A percentile compares a stretch with the other conserved stretches of the same genome.
These are phyloP conservation scores for Melaleuca alternifolia DNA, from an alignment of 345 rosid genomes.

Conservation along the genomic window DNA sequence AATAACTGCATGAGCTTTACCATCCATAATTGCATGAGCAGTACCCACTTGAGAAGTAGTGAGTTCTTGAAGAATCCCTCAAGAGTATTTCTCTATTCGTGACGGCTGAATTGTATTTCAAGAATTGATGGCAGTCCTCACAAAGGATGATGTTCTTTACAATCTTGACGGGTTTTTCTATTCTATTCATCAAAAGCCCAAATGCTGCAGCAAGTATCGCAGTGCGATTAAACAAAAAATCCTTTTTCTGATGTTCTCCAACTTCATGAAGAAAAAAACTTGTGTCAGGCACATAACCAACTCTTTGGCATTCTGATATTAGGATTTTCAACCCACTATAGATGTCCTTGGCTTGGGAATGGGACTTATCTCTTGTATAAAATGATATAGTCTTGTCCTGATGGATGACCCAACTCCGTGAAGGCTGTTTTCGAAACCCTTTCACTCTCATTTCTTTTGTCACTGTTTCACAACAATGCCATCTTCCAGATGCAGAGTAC, in stretches of 20 bases:
- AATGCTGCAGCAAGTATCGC: conserved; percentile 80
- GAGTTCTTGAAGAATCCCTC: conserved; percentile 80
- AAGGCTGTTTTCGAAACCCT: conserved; percentile 55
- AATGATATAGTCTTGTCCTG: conserved; percentile 49
- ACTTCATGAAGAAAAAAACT: conserved; percentile 87
- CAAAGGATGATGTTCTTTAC: conserved; percentile 66
- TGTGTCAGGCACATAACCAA: conserved; percentile 67
- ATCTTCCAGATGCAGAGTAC: conserved; percentile 74
- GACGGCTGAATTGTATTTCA: too few species aligned
- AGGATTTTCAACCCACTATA: conserved; percentile 59
- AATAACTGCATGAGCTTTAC: conserved; percentile 3
- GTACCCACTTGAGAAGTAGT: conserved; percentile 48
- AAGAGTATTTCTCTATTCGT: too few species aligned
- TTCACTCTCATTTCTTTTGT: conserved; percentile 54
- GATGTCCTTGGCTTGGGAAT: conserved; percentile 52
- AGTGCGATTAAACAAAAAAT: conserved; percentile 68
- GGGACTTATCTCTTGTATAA: conserved; percentile 53
- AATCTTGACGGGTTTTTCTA: conserved; percentile 34
- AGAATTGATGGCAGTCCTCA: conserved; percentile 93
- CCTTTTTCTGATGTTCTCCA: conserved; percentile 69
- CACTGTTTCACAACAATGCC: conserved; percentile 59
- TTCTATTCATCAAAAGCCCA: conserved; percentile 37
- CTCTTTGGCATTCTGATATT: conserved; percentile 55
- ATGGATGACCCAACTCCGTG: conserved; percentile 70
- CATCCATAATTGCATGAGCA: conserved; percentile 69